Evolutionary conservation across 1,139 yeast genomes (phyloP), one percentile per base, ranked within the genome.

Genomic region (Nakaseomyces nivariensis): DNA sequence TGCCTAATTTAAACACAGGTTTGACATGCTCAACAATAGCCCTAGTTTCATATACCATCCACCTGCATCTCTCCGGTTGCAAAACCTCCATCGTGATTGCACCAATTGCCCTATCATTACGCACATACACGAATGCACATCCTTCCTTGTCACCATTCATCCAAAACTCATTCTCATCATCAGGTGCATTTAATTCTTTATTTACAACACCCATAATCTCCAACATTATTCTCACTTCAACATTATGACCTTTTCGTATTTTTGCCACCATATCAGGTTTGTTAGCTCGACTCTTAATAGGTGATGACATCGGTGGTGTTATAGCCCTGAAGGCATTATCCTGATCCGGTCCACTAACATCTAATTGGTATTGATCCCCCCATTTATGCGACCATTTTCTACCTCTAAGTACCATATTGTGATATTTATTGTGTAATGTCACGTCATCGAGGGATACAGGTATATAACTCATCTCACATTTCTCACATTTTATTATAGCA

Each of bases 111-210:
- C 61, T 52, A 5, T 54, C 56, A 38, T 57, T 49, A 45, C 58
- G 61, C 4, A 64, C 53, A 50, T 62, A 64, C 8, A 60, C 54
- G 48, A 64, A 62, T 3, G 67, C 66, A 54, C 58, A 0, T 67
- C 68, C 6, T 47, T 45, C 34, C 25, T 11, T 13, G 51, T 45
- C 51, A 24, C 48, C 40, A 4, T 43, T 43, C 24, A 53, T 53
- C 68, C 68, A 64, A 45, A 64, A 63, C 4, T 51, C 56, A 50
- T 64, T 64, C 51, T 64, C 68, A 53, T 64, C 61, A 32, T 57
- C 60, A 9, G 68, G 68, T 3, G 68, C 68, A 52, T 55, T 56
- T 31, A 64, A 49, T 48, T 63, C 67, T 24, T 61, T 54, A 49
- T 64, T 64, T 1, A 63, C 67, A n/a, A 59, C 45, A 1, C 54